Evolutionary conservation across 805 yeast genomes (phyloP).

Genomic region (Kluyveromyces aestuarii): DNA sequence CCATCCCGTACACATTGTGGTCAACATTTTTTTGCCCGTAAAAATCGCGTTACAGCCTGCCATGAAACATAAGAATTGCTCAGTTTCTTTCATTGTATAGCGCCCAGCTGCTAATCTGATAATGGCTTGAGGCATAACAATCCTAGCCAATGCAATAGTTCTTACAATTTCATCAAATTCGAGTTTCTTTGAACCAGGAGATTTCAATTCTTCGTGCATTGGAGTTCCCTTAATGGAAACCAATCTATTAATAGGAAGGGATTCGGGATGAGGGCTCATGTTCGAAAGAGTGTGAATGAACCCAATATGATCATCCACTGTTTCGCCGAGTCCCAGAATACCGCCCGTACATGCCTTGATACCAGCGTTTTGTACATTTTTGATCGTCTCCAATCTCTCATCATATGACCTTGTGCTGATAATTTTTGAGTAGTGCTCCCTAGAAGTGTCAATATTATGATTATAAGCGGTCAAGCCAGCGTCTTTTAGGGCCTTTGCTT

Average conservation of each 20-base stretch:
- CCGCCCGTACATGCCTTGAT: conserved; percentile 73
- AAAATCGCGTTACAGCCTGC: conserved; percentile 75
- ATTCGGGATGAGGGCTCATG: conserved; percentile 67
- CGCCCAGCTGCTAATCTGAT: conserved; percentile 76
- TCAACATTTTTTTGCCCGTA: conserved; percentile 73
- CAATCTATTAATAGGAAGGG: conserved; percentile 68
- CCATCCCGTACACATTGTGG: conserved; percentile 80
- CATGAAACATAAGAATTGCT: conserved; percentile 67
- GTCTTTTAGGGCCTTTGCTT: conserved; percentile 48
- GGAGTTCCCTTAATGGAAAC: conserved; percentile 80
- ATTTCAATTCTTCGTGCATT: conserved; percentile 45
- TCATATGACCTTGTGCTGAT: conserved; percentile 64
- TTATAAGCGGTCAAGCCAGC: conserved; percentile 76
- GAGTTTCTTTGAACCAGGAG: conserved; percentile 35
- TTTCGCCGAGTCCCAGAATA: conserved; percentile 70
- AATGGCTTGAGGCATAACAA: conserved; percentile 63
- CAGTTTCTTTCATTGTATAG: conserved; percentile 69
- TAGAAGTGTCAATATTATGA: conserved; percentile 72
- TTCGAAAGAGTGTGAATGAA: conserved; percentile 59
- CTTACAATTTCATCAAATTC: conserved; percentile 54
- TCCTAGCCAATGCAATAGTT: conserved; percentile 68
- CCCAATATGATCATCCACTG: conserved; percentile 59
- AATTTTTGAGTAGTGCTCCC: conserved; percentile 67
- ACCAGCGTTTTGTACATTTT: conserved; percentile 54
- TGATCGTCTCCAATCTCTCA: conserved; percentile 59